Evolutionary conservation across 257 asterid species (phyloP).

Genomic region (Salvia rosmarinus): DNA sequence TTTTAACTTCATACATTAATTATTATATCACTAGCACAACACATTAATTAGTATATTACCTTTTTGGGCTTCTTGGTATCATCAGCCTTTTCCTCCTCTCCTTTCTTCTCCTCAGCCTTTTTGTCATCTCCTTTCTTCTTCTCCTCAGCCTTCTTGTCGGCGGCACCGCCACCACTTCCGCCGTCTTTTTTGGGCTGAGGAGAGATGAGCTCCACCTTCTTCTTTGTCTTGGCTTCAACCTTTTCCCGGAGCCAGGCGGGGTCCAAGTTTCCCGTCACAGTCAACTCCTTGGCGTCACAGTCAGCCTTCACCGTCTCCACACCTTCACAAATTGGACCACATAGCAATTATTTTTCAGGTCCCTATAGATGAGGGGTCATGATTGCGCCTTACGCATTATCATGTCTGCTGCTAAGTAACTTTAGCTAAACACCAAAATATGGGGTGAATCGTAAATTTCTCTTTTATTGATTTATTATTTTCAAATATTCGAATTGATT

Average conservation of each 20-base stretch:
- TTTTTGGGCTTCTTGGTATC: slow-evolving; percentile 44
- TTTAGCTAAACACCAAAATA: background rate
- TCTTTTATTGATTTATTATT: background rate
- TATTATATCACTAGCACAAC: no score
- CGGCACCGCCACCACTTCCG: slow-evolving; percentile 31
- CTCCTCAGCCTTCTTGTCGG: slow-evolving; percentile 25
- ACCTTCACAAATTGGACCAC: slow-evolving; percentile 54
- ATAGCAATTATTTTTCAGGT: slow-evolving; percentile 24
- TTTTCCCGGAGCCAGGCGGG: slow-evolving; percentile 67
- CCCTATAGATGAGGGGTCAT: slow-evolving; percentile 18
- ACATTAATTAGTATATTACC: slow-evolving; percentile 50
- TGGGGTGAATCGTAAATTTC: background rate
- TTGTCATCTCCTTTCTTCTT: slow-evolving; percentile 44
- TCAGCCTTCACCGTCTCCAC: slow-evolving; percentile 80
- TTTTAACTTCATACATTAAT: no score
- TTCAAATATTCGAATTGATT: background rate
- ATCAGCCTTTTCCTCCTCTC: slow-evolving; percentile 42
- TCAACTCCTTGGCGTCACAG: slow-evolving; percentile 58
- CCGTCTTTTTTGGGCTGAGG: slow-evolving; percentile 61
- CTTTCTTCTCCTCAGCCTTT: slow-evolving; percentile 29
- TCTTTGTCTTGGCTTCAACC: slow-evolving; percentile 69
- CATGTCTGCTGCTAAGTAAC: slow-evolving; percentile 9
- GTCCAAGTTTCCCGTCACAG: slow-evolving; percentile 80
- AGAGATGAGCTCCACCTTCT: slow-evolving; percentile 80
- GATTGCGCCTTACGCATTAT: slow-evolving; percentile 30